phyloP scores from a whole-genome alignment of 257 asterid species.

The Handroanthus guayacan region DNA sequence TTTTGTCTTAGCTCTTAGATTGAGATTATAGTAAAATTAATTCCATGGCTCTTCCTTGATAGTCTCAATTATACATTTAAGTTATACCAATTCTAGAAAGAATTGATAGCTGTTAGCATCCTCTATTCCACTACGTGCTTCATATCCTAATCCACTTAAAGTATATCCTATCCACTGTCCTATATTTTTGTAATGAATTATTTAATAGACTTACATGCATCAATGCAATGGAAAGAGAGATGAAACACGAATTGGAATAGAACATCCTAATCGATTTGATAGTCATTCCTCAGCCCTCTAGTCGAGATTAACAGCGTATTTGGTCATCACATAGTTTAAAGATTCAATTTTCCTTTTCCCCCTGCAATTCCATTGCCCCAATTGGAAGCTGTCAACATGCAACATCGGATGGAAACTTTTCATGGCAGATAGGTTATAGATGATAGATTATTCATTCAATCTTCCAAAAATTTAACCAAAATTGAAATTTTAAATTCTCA shows the following conservation, averaged over 20 bases:
- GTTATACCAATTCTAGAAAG: not conserved
- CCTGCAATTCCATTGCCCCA: not conserved
- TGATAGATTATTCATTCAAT: not conserved
- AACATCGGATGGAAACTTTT: not conserved
- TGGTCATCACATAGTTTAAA: not conserved
- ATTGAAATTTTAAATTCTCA: not conserved
- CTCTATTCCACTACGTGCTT: too few species aligned
- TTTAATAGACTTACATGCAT: not conserved
- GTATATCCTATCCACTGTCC: too few species aligned
- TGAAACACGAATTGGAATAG: too few species aligned
- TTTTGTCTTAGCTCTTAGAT: not conserved
- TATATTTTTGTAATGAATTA: too few species aligned
- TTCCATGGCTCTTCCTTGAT: not conserved
- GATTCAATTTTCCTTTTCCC: not conserved
- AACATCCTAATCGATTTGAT: too few species aligned
- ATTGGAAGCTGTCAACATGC: not conserved
- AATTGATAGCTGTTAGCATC: not conserved
- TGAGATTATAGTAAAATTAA: not conserved
- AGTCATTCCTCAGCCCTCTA: too few species aligned
- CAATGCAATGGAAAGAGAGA: too few species aligned
- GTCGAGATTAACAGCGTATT: too few species aligned
- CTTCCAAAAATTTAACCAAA: not conserved
- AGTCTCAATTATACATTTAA: not conserved
- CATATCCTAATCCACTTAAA: too few species aligned
- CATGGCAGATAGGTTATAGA: not conserved